phyloP scores from a whole-genome alignment of 164 flowering plant genomes.

The Dillenia turbinata region DNA sequence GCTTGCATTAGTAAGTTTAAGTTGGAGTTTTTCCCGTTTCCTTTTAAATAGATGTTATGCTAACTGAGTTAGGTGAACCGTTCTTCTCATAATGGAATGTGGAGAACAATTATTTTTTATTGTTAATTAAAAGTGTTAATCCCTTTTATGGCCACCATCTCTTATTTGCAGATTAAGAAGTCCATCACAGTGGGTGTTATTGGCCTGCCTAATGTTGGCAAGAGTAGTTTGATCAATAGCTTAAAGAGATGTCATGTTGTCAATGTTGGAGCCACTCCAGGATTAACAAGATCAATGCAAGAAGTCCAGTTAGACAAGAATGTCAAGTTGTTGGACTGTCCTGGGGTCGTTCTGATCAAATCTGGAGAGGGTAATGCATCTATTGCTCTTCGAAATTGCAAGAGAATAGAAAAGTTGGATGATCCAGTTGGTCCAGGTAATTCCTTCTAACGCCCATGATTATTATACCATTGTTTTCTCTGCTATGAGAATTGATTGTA shows the following conservation, averaged over 20 bases:
- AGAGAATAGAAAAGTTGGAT: conserved; percentile 89
- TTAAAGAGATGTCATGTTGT: conserved; percentile 87
- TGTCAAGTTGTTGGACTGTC: conserved; percentile 92
- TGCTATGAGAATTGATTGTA: no score
- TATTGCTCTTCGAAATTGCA: conserved; percentile 88
- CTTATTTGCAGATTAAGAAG: conserved; percentile 67
- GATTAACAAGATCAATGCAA: conserved; percentile 93
- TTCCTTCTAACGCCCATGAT: not conserved
- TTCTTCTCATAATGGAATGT: no score
- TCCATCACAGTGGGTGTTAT: conserved; percentile 87
- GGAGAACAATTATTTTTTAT: no score
- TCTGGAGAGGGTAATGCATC: conserved; percentile 67
- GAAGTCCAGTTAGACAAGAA: conserved; percentile 93
- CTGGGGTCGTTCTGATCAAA: conserved; percentile 95
- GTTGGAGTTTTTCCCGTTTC: no score
- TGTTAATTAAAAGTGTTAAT: no score
- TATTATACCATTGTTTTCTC: no score
- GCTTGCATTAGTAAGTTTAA: no score
- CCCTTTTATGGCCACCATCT: not conserved
- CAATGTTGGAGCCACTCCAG: conserved; percentile 97
- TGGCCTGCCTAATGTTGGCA: conserved; percentile 97
- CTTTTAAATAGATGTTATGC: no score
- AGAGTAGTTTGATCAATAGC: conserved; percentile 95
- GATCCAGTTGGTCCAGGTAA: conserved; percentile 89
- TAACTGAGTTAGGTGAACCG: no score